Conservation (phyloP, 495 filamentous ascomycete species). For the Lindgomyces ingoldianus region DNA sequence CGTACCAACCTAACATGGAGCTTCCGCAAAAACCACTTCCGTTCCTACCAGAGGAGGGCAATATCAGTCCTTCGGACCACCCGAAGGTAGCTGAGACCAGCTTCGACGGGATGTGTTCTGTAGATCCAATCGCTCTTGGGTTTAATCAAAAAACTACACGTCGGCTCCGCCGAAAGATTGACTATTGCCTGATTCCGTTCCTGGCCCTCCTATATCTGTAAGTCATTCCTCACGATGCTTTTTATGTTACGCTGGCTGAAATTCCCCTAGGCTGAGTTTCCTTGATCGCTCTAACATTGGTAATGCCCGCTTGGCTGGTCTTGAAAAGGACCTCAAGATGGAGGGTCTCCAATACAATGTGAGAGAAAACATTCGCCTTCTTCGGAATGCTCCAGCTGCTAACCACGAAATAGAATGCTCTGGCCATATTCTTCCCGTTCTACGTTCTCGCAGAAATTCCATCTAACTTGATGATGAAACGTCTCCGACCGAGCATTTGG, state of each 20-base stretch:
- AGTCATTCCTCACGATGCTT: background rate
- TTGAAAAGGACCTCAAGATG: conserved; percentile 32
- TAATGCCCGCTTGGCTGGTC: conserved; percentile 36
- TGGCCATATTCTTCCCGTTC: conserved; percentile 89
- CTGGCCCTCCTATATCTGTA: conserved; percentile 33
- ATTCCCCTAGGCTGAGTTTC: conserved; percentile 30
- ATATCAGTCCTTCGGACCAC: too few species aligned
- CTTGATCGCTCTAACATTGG: conserved; percentile 41
- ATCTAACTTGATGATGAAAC: conserved; percentile 86
- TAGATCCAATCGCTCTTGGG: too few species aligned
- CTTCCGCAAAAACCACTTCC: too few species aligned
- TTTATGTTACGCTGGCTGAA: background rate
- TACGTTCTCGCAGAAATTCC: conserved; percentile 85
- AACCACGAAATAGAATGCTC: conserved; percentile 44
- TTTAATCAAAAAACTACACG: conserved; percentile 23
- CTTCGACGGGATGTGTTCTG: too few species aligned
- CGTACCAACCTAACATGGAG: too few species aligned
- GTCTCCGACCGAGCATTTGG: conserved; percentile 41
- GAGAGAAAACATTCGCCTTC: background rate
- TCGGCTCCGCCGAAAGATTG: conserved; percentile 30
- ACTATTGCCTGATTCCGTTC: conserved; percentile 28
- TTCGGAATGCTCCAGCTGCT: background rate
- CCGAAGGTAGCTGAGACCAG: too few species aligned
- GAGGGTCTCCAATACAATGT: conserved; percentile 32
- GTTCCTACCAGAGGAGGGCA: too few species aligned